Evolutionary conservation across 352 stramenopile genomes (phyloP).

Genomic region (Stramenopiles sp.): DNA sequence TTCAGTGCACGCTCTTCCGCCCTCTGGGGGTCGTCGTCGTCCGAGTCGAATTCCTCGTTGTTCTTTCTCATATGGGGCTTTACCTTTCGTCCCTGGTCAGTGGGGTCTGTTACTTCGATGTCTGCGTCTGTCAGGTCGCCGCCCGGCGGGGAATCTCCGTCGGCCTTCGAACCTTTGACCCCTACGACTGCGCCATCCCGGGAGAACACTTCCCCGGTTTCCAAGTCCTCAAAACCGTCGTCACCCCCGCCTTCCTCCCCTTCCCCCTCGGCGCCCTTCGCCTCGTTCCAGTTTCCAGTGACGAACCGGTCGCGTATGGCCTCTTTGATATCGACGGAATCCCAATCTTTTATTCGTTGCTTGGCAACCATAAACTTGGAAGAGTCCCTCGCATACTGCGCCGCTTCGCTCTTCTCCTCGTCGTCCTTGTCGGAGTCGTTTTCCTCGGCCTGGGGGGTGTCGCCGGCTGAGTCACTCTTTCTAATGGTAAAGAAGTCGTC

Average conservation of each 20-base stretch:
- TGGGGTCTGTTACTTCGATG: conserved; percentile 19
- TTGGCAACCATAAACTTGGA: background rate
- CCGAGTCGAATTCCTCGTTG: conserved; percentile 19
- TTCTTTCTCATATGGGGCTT: conserved; percentile 12
- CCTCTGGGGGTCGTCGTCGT: conserved; percentile 34
- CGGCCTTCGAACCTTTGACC: conserved; percentile 15
- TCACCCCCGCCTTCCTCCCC: conserved; percentile 39
- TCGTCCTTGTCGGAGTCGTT: conserved; percentile 37
- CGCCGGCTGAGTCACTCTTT: conserved; percentile 32
- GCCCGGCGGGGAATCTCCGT: conserved; percentile 24
- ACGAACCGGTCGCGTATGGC: conserved; percentile 18
- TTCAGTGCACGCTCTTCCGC: conserved; percentile 21
- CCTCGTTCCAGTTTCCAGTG: conserved; percentile 23
- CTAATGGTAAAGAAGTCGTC: too few relatives aligned
- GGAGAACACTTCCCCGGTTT: conserved; percentile 64
- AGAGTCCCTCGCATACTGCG: background rate
- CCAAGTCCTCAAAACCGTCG: conserved; percentile 91
- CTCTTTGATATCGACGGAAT: background rate
- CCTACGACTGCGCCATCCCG: conserved; percentile 22
- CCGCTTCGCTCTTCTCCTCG: conserved; percentile 33
- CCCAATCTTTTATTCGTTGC: background rate
- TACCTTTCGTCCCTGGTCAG: background rate
- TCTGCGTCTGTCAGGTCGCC: conserved; percentile 41
- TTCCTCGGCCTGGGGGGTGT: conserved; percentile 20
- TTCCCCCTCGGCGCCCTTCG: conserved; percentile 13